Conservation (phyloP, 345 rosid genomes). For the Aquilaria yunnanensis region DNA sequence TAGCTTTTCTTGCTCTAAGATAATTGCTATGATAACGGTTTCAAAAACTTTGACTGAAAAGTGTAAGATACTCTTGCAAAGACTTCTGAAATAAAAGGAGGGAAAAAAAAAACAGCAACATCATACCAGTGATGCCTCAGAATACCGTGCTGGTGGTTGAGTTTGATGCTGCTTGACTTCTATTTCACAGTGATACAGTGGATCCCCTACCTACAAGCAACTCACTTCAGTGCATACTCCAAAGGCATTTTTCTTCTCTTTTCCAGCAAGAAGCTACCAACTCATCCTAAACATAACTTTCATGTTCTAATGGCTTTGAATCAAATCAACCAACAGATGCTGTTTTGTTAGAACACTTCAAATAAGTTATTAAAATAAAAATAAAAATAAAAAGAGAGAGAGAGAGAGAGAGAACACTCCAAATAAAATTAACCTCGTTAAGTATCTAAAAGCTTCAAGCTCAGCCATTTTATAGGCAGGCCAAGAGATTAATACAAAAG, state of each 20-base stretch:
- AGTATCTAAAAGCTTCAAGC: no score
- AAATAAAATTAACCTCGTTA: no score
- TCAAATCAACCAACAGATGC: neutral
- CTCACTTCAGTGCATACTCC: slow-evolving; percentile 4
- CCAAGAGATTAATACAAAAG: neutral
- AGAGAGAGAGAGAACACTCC: no score
- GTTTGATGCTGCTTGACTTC: slow-evolving; percentile 75
- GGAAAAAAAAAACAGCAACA: slow-evolving; percentile 14
- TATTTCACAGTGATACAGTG: slow-evolving; percentile 37
- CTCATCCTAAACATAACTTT: neutral
- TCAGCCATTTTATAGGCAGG: no score
- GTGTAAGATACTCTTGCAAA: slow-evolving; percentile 6
- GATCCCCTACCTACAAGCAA: slow-evolving; percentile 55
- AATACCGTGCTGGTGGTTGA: slow-evolving; percentile 78
- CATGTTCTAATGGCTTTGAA: neutral
- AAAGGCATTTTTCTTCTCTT: neutral
- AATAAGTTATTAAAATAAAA: neutral
- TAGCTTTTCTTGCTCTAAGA: neutral
- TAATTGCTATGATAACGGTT: neutral
- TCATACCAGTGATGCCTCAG: slow-evolving; percentile 87
- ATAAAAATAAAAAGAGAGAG: neutral
- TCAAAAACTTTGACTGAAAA: neutral
- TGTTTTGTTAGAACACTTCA: slow-evolving; percentile 1
- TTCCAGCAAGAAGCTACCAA: slow-evolving; percentile 5
- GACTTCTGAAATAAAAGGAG: neutral